Percentiles rank a stretch among this genome's conserved stretches.
phyloP scores from a whole-genome alignment of 768 basidiomycete species.

The Pholiota molesta region DNA sequence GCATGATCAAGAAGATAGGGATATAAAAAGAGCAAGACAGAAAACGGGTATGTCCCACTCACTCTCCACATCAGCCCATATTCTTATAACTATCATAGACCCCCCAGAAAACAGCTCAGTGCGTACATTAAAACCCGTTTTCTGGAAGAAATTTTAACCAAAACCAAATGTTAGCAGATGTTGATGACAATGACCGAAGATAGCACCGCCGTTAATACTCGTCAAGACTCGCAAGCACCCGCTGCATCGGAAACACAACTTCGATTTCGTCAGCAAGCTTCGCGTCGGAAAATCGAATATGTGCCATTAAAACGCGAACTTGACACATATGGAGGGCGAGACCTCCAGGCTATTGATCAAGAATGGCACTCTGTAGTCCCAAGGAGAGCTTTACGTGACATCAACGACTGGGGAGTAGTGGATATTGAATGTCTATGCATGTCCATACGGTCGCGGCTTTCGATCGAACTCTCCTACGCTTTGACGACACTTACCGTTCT shows the following conservation, averaged over 20 bases:
- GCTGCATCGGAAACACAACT: conserved; percentile 31
- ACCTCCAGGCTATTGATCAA: conserved; percentile 65
- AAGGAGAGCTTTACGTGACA: conserved; percentile 63
- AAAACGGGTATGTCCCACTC: conserved; percentile 62
- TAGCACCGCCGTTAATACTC: conserved; percentile 23
- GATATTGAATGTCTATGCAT: conserved; percentile 95
- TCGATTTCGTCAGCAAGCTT: conserved; percentile 50
- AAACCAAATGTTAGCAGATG: conserved; percentile 22
- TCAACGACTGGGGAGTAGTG: conserved; percentile 86
- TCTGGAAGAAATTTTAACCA: conserved; percentile 7
- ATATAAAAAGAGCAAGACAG: conserved; percentile 70
- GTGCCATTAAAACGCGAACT: conserved; percentile 77
- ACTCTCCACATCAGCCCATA: neutral
- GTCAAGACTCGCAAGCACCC: conserved; percentile 30
- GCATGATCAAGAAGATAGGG: conserved; percentile 63
- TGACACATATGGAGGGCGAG: conserved; percentile 80
- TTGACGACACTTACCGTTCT: conserved; percentile 85
- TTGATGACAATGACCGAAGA: conserved; percentile 32
- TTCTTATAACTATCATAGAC: conserved; percentile 34
- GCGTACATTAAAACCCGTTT: conserved; percentile 28
- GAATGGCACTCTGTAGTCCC: conserved; percentile 57
- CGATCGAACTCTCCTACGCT: conserved; percentile 86
- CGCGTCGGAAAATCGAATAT: conserved; percentile 87
- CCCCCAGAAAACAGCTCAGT: conserved; percentile 49
- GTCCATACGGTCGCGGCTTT: conserved; percentile 85